Base-by-base conservation (phyloP, 306 rosid species). In the Ormosia emarginata region DNA sequence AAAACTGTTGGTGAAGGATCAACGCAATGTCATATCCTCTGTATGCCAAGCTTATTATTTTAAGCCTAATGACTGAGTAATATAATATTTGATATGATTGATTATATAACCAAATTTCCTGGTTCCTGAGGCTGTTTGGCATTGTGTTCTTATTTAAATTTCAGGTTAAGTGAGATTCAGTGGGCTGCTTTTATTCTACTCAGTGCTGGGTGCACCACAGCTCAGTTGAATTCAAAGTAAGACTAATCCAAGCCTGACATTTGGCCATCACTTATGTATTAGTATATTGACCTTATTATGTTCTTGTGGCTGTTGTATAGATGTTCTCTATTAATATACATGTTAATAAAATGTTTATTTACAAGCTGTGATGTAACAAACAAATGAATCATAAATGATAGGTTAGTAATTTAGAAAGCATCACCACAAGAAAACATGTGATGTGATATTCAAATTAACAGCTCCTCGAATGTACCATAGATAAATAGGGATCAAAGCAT, bases 131-230 rank as follows among this genome's bases (percentile, higher is more conserved):
- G 65, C 61, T 78, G 52, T 70, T 71, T 11, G 18, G 8, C 40
- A 40, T 79, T 71, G 67, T 89, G 71, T 74, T 85, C 65, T 78
- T 69, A 7, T 76, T 67, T 44, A 62, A 78, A 37, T 82, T 87
- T 82, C 92, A 95, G 98, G 93, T 88, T 95, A 88, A 95, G 96
- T 74, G 92, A 95, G 87, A 91, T 91, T 87, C 99, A 93, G 74
- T 95, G 98, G 98, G 99, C 98, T 11, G 99, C 99, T 81, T 95
- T 93, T 90, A 82, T 95, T 86, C 89, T 95, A 40, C 91, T 95
- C 30, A 92, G 90, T 84, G 97, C 94, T 46, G 98, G 98, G 72
- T 95, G 99, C 89, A 95, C 98, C 62, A 95, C 96, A 1, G 94
- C 99, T 30, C 96, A 95, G 80, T 89, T 95, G 74, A 93, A 93